phyloP scores from a whole-genome alignment of 768 basidiomycete species.

The Steccherinum ochraceum region DNA sequence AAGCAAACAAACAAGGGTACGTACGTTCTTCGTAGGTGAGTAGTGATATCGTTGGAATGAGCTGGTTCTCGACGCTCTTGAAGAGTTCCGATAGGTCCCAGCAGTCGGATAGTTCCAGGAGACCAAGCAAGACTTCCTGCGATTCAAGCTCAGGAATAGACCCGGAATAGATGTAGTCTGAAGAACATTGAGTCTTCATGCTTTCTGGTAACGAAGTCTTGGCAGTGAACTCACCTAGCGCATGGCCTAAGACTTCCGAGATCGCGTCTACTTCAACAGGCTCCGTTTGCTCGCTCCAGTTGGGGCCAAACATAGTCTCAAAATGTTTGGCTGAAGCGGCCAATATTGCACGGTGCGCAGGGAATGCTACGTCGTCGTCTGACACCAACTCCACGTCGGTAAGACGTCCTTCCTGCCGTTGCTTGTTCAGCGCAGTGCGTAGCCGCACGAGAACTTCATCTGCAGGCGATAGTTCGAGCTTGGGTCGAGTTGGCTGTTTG shows the following conservation, averaged over 20 bases:
- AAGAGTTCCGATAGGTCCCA: constrained; percentile 16
- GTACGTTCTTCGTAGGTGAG: constrained; percentile 23
- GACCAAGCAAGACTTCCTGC: constrained; percentile 19
- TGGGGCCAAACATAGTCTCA: constrained; percentile 23
- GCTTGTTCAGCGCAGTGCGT: constrained; percentile 26
- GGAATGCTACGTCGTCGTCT: constrained; percentile 17
- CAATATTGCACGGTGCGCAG: constrained; percentile 35
- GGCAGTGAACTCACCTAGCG: constrained; percentile 23
- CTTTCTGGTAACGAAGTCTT: background rate
- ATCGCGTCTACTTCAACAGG: constrained; percentile 3
- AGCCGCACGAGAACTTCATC: constrained; percentile 10
- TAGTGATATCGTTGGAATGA: constrained; percentile 21
- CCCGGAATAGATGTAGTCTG: constrained; percentile 31
- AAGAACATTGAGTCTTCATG: background rate
- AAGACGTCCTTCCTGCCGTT: constrained; percentile 26
- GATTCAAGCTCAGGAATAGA: constrained; percentile 4
- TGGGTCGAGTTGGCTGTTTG: constrained; percentile 9
- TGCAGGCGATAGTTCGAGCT: constrained; percentile 11
- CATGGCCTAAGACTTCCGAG: constrained; percentile 17
- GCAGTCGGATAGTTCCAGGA: constrained; percentile 16
- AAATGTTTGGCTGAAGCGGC: constrained; percentile 29
- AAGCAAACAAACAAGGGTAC: constrained; percentile 4
- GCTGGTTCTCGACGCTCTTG: constrained; percentile 22
- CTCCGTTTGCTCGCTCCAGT: constrained; percentile 17
- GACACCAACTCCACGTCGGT: constrained; percentile 33